Conservation (phyloP, 148 eudicot species). For the Suaeda aralocaspica region DNA sequence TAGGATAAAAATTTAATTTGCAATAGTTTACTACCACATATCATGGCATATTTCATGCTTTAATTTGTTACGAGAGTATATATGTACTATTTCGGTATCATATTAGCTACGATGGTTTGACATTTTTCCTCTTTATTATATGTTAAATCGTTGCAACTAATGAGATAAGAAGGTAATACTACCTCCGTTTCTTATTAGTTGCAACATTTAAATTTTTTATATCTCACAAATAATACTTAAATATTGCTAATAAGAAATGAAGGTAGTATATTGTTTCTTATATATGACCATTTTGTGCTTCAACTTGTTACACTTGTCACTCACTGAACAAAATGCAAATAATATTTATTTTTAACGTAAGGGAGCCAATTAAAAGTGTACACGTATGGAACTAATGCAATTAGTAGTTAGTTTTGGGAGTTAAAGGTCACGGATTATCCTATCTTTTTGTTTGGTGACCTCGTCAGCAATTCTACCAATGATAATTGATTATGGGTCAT, state of each 20-base stretch:
- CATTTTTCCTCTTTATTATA: too few species aligned
- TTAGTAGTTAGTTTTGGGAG: neutral
- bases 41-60: constrained; percentile 9
- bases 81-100: too few species aligned
- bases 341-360: neutral
- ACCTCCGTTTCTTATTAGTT: too few species aligned
- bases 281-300: neutral
- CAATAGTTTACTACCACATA: neutral
- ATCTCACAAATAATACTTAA: too few species aligned
- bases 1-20: too few species aligned
- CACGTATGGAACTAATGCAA: neutral
- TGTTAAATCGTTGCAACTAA: too few species aligned
- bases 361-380: constrained; percentile 3
- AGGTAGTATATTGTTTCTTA: neutral
- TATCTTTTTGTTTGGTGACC: neutral
- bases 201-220: too few species aligned
- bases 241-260: too few species aligned
- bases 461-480: neutral
- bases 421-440: neutral
- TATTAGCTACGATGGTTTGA: too few species aligned
- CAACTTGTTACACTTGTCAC: neutral
- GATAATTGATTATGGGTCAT: too few species aligned
- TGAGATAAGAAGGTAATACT: too few species aligned
- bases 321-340: neutral
- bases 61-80: too few species aligned